A percentile compares a stretch with the other conserved stretches of the same genome.
These are phyloP conservation scores for Mycena rosella DNA, from an alignment of 768 basidiomycete species.

Conservation along the genomic window DNA sequence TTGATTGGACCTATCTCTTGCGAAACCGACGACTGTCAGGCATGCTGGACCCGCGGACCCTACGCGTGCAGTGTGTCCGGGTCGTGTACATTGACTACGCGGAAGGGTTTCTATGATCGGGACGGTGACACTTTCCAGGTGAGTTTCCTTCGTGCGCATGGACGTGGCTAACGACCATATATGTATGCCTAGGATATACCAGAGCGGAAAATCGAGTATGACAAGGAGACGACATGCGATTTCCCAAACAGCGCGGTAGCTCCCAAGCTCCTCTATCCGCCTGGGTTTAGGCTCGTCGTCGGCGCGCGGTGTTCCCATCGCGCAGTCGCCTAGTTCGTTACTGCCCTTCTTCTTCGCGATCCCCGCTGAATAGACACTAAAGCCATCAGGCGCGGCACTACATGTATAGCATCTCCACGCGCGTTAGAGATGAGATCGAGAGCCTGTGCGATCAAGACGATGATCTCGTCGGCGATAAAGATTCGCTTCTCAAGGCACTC, in stretches of 20 bases:
- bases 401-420: conserved; percentile 16
- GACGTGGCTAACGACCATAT: background rate
- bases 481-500: background rate
- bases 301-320: conserved; percentile 18
- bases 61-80: background rate
- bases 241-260: conserved; percentile 17
- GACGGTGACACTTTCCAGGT: conserved; percentile 18
- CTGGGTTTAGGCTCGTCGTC: conserved; percentile 28
- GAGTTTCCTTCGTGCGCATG: background rate
- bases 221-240: background rate
- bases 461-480: background rate
- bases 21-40: conserved; percentile 10
- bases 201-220: conserved; percentile 11
- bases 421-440: conserved; percentile 24
- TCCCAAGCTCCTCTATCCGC: conserved; percentile 9
- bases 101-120: conserved; percentile 21
- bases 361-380: background rate
- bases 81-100: conserved; percentile 12
- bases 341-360: too few species aligned
- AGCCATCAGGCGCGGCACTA: conserved; percentile 31
- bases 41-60: conserved; percentile 24
- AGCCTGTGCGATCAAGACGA: background rate
- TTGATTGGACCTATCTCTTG: conserved; percentile 9
- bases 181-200: conserved; percentile 7
- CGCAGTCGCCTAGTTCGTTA: conserved; percentile 22